Conservation (phyloP, 176 grass and related monocot genomes). For the Avena atlantica region DNA sequence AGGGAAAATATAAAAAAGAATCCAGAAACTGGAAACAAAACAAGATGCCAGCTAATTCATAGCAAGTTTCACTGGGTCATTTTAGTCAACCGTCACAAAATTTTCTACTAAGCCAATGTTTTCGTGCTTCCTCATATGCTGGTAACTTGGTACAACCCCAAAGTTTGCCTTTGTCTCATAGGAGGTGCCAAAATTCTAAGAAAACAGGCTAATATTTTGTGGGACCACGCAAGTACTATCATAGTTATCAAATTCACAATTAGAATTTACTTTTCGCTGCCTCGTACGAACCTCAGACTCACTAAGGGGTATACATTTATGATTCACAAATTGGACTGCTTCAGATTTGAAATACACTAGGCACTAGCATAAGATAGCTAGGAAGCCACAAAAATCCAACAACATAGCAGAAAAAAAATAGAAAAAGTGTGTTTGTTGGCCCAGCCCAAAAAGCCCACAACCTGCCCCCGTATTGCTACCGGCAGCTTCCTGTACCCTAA, state of each 20-base stretch:
- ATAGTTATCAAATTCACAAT: neutral
- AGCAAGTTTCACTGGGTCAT: neutral
- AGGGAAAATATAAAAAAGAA: neutral
- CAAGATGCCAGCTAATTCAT: neutral
- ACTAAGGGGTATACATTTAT: neutral
- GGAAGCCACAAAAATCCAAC: neutral
- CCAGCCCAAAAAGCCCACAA: neutral
- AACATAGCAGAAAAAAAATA: neutral
- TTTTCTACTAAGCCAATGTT: neutral
- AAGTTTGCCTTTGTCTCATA: neutral
- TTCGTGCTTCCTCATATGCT: neutral
- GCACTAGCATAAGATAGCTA: neutral
- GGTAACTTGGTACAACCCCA: neutral
- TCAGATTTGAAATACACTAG: neutral
- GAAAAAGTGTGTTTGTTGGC: neutral
- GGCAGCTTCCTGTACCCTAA: neutral
- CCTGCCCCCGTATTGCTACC: neutral
- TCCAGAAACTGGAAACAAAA: neutral
- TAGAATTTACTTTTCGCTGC: neutral
- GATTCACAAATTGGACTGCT: neutral
- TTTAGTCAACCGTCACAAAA: neutral
- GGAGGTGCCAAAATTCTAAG: neutral
- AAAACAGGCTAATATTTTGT: neutral
- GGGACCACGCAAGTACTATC: neutral
- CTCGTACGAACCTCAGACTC: neutral